Percentiles rank a stretch among this genome's conserved stretches.
phyloP scores from a whole-genome alignment of 164 flowering plant species.

The Hamamelis virginiana region DNA sequence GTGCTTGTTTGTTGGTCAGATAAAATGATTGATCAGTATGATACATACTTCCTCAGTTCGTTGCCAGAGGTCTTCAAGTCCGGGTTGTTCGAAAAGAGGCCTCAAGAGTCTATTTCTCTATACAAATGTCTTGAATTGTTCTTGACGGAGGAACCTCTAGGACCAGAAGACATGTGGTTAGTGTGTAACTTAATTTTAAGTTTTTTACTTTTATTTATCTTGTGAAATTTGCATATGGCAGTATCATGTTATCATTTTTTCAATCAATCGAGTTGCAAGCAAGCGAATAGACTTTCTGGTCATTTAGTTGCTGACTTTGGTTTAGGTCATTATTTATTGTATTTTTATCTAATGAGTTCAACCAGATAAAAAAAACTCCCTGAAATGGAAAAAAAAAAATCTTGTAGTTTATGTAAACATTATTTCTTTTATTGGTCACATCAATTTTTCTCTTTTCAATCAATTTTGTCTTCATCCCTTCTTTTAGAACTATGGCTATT shows the following conservation, averaged over 20 bases:
- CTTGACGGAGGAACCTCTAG: slow-evolving; percentile 76
- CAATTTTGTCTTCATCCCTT: neutral
- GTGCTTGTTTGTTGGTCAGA: slow-evolving; percentile 55
- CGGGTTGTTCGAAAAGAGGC: slow-evolving; percentile 38
- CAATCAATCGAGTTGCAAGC: no score
- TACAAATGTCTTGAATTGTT: slow-evolving; percentile 75
- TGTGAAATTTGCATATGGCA: neutral
- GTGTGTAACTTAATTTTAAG: slow-evolving; percentile 14
- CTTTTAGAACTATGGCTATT: neutral
- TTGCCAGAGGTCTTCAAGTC: slow-evolving; percentile 59
- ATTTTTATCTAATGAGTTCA: no score
- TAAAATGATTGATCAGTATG: slow-evolving; percentile 39
- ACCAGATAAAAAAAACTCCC: no score
- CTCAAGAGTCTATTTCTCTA: slow-evolving; percentile 60
- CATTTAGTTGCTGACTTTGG: no score
- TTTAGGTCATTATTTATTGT: no score
- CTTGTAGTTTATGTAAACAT: no score
- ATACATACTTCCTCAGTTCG: slow-evolving; percentile 35
- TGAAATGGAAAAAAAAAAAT: no score
- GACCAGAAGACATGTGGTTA: slow-evolving; percentile 89
- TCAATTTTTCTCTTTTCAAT: no score
- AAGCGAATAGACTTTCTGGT: no score
- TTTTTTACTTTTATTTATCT: neutral
- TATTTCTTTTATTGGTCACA: neutral
- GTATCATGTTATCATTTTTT: neutral